phyloP scores from a whole-genome alignment of 2,329 filamentous ascomycete genomes.

The Beauveria bassiana region DNA sequence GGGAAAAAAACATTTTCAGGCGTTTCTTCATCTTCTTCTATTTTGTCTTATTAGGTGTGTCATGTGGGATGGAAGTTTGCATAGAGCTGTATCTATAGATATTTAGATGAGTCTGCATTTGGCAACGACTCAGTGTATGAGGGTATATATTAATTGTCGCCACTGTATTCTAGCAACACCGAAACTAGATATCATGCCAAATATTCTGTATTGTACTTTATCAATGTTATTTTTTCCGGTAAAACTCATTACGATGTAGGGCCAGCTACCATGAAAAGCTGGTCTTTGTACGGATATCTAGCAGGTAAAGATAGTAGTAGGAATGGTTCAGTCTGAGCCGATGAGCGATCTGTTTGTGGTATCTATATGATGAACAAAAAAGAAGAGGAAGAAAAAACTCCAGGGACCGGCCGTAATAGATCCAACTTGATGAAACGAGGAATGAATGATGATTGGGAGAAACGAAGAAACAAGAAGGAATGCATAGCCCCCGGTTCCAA shows the following conservation, averaged over 20 bases:
- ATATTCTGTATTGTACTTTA: too few species aligned
- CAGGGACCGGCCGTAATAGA: not conserved
- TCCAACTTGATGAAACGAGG: not conserved
- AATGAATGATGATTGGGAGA: not conserved
- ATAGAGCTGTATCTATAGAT: not conserved
- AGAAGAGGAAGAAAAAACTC: not conserved
- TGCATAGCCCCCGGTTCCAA: not conserved
- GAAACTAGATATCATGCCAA: not conserved
- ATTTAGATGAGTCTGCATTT: not conserved
- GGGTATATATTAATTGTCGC: not conserved
- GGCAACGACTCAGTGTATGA: too few species aligned
- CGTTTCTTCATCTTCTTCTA: not conserved
- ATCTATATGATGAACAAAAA: not conserved
- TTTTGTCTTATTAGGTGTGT: not conserved
- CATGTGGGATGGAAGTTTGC: not conserved
- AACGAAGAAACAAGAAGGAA: not conserved
- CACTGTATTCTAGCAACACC: not conserved
- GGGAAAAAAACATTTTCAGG: not conserved
- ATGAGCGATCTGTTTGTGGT: not conserved
- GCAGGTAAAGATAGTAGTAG: not conserved
- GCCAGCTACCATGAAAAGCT: too few species aligned
- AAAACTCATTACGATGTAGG: too few species aligned
- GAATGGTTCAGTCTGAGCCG: not conserved
- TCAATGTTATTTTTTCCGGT: too few species aligned
- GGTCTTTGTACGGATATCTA: not conserved